Evolutionary conservation across 768 basidiomycete species (phyloP), one percentile per base, ranked within the genome.

Genomic region (Aureoboletus auriporus): DNA sequence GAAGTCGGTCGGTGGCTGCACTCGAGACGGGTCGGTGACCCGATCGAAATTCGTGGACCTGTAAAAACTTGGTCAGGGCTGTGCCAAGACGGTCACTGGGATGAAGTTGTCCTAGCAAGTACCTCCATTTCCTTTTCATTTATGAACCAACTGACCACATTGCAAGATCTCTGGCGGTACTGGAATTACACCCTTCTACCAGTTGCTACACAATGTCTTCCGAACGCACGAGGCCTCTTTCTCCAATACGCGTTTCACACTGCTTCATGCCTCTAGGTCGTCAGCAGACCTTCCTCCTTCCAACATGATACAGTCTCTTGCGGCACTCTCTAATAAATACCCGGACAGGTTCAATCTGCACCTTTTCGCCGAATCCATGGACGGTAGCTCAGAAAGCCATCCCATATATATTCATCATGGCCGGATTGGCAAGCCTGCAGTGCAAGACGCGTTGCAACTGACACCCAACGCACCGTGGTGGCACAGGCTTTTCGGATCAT

Each of bases 1-100:
- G 88, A 93, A 70, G 89, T 93, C 30, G 83, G 84, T 14, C 75
- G 85, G 38, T 93, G 91, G 91, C 65, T 93, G 42, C 85, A 89
- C 63, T 75, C 85, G 13, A 86, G 84, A 64, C 66, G 65, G 46
- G 66, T 73, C 5, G 89, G 87, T 10, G 84, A 90, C 31, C 66
- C 64, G 26, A 74, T 93, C 36, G 90, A 91, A 62, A 68, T 92
- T 7, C 81, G 90, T 13, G 89, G 88, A 1, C 89, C 90, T 5
- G 60, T 89, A 23, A 73, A 68, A 54, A 90, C 87, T 1, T 89
- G 84, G 83, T 54, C 60, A 31, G 43, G 7, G 0, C 60, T 54
- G 27, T 75, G 71, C 71, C 64, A 71, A 20, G 77, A 78, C 65
- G 71, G 70, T 31, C 71, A 75, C 12, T 91, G 85, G 85, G 90